Evolutionary conservation across 2,329 filamentous ascomycete genomes (phyloP).

Genomic region (Aspergillus spinulosporus): DNA sequence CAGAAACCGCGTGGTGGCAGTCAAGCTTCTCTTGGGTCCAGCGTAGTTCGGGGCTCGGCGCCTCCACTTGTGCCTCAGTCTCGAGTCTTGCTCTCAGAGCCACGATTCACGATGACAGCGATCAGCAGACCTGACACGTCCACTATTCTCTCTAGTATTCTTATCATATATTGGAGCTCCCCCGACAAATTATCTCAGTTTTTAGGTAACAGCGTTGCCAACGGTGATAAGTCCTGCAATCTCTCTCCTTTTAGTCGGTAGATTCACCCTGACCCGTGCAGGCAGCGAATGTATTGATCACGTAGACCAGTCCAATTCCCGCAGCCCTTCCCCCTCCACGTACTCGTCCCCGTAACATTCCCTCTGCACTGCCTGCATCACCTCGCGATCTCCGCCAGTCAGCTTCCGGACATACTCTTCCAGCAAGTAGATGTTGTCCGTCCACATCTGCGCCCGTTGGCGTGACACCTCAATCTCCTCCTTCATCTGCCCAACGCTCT

Average conservation of each 20-base stretch:
- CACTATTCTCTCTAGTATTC: not conserved
- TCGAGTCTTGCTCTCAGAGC: not conserved
- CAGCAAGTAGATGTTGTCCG: slow-evolving; percentile 47
- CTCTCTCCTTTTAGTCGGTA: not conserved
- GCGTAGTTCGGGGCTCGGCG: slow-evolving; percentile 22
- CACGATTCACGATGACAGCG: slow-evolving; percentile 3
- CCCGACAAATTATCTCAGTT: not conserved
- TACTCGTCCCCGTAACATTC: slow-evolving; percentile 57
- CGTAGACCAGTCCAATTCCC: slow-evolving; percentile 35
- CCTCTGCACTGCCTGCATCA: slow-evolving; percentile 45
- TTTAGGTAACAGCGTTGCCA: slow-evolving; percentile 1
- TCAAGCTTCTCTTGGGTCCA: slow-evolving; percentile 38
- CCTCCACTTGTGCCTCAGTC: slow-evolving; percentile 17
- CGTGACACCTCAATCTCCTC: slow-evolving; percentile 33
- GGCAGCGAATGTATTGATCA: not conserved
- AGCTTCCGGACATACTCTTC: slow-evolving; percentile 43
- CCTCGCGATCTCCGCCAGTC: slow-evolving; percentile 46
- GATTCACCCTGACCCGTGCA: slow-evolving; percentile 6
- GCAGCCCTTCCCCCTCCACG: slow-evolving; percentile 55
- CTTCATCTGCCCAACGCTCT: slow-evolving; percentile 34
- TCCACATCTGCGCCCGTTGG: slow-evolving; percentile 38
- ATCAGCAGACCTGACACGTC: not conserved
- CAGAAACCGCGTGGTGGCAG: slow-evolving; percentile 28
- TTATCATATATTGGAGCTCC: not conserved
- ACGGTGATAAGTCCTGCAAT: not conserved